Percentiles rank a stretch among this genome's conserved stretches.
Conservation (phyloP, 495 filamentous ascomycete genomes). For the Penicillium longicatenatum region DNA sequence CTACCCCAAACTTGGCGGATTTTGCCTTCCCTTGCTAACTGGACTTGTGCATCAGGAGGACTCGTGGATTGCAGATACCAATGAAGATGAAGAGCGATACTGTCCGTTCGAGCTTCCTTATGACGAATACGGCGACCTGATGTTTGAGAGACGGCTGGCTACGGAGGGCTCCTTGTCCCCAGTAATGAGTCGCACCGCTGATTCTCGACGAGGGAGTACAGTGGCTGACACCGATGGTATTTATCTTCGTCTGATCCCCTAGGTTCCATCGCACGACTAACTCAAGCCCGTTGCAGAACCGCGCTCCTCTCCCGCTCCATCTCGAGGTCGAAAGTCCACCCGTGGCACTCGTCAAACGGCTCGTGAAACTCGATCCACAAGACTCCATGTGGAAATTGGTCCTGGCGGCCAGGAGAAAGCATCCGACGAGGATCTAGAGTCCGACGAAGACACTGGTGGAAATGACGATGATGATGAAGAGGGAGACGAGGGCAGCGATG, state of each 20-base stretch:
- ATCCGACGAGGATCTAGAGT: constrained; percentile 41
- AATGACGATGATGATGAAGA: constrained; percentile 45
- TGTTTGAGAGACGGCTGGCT: constrained; percentile 67
- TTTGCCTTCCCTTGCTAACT: constrained; percentile 9
- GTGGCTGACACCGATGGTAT: constrained; percentile 58
- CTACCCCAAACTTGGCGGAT: not conserved
- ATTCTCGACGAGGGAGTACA: constrained; percentile 47
- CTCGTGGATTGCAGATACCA: constrained; percentile 53
- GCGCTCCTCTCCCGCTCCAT: constrained; percentile 51
- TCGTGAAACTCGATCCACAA: constrained; percentile 47
- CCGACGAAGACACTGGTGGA: constrained; percentile 40
- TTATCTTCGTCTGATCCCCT: constrained; percentile 4
- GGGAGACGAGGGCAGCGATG: constrained; percentile 33
- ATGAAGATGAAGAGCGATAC: constrained; percentile 64
- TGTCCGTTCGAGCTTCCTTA: constrained; percentile 75
- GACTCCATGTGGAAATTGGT: constrained; percentile 45
- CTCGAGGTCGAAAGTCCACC: constrained; percentile 45
- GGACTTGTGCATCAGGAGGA: constrained; percentile 44
- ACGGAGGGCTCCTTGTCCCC: constrained; percentile 60
- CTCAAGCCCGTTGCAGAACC: constrained; percentile 34
- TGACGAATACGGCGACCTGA: constrained; percentile 74
- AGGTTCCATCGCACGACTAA: not conserved
- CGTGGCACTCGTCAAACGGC: constrained; percentile 38
- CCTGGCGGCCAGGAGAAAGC: constrained; percentile 12
- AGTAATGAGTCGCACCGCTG: constrained; percentile 48